Conservation (phyloP, 441 rosid species). For the Syzygium syzygioides region DNA sequence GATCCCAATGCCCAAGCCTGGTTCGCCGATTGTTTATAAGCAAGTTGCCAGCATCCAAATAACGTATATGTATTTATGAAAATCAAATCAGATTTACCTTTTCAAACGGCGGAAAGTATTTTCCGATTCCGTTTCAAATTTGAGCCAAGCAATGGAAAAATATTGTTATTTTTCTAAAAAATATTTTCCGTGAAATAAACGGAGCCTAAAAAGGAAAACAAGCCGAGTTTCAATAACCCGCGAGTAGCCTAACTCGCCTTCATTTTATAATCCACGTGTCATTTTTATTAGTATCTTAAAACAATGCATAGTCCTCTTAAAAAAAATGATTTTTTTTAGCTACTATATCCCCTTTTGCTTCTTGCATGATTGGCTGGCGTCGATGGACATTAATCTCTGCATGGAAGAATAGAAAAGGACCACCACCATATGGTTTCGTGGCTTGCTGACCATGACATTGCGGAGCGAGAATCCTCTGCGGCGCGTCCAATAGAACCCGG, state of each 20-base stretch:
- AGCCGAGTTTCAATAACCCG: background rate
- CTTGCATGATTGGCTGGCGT: background rate
- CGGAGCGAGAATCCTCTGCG: background rate
- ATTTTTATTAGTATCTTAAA: background rate
- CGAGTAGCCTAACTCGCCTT: accelerated
- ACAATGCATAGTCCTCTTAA: background rate
- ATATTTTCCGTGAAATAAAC: too few relatives aligned
- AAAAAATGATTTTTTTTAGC: too few relatives aligned
- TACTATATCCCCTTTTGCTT: background rate
- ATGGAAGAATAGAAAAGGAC: background rate
- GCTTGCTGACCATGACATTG: too few relatives aligned
- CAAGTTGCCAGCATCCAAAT: too few relatives aligned
- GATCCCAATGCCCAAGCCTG: too few relatives aligned
- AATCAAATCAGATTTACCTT: too few relatives aligned
- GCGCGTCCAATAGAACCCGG: background rate
- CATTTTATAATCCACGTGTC: background rate
- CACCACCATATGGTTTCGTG: background rate
- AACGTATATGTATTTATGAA: too few relatives aligned
- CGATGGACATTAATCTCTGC: background rate
- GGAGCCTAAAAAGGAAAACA: background rate
- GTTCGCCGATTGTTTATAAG: too few relatives aligned
- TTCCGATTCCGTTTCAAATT: too few relatives aligned
- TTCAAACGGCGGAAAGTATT: too few relatives aligned
- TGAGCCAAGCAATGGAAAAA: too few relatives aligned
- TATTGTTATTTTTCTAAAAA: too few relatives aligned